Evolutionary conservation across 805 yeast species (phyloP).

Genomic region (Hanseniaspora mollemarum): DNA sequence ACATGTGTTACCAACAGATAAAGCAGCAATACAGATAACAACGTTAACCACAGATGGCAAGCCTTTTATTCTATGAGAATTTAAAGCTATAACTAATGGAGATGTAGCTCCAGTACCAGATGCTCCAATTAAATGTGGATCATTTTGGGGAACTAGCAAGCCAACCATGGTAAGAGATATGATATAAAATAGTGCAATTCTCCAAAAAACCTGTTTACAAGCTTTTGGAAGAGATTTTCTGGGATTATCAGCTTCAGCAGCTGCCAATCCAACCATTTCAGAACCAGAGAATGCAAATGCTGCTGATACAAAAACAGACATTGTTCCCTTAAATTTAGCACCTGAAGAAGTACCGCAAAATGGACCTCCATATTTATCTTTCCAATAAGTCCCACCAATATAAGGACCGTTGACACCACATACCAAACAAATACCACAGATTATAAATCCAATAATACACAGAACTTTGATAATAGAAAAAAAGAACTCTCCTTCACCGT

Average conservation of each 20-base stretch:
- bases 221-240: conserved; percentile 41
- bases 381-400: conserved; percentile 43
- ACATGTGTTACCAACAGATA: conserved; percentile 62
- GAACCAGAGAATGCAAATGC: conserved; percentile 46
- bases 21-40: conserved; percentile 51
- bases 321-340: conserved; percentile 41
- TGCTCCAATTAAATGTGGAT: conserved; percentile 37
- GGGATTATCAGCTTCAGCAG: conserved; percentile 40
- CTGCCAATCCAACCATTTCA: conserved; percentile 42
- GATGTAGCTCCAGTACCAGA: conserved; percentile 53
- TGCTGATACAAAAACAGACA: conserved; percentile 45
- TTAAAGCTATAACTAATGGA: conserved; percentile 66
- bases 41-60: conserved; percentile 57
- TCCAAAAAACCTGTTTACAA: conserved; percentile 47
- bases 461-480: conserved; percentile 40
- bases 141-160: conserved; percentile 37
- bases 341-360: conserved; percentile 37
- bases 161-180: conserved; percentile 38
- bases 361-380: conserved; percentile 38
- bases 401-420: conserved; percentile 39
- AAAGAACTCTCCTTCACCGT: conserved; percentile 44
- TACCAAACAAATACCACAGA: conserved; percentile 40
- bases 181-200: conserved; percentile 40
- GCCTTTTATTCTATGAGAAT: conserved; percentile 50
- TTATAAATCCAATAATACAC: conserved; percentile 43